Evolutionary conservation across 805 yeast genomes (phyloP).

Genomic region (Kluyveromyces dobzhanskii): DNA sequence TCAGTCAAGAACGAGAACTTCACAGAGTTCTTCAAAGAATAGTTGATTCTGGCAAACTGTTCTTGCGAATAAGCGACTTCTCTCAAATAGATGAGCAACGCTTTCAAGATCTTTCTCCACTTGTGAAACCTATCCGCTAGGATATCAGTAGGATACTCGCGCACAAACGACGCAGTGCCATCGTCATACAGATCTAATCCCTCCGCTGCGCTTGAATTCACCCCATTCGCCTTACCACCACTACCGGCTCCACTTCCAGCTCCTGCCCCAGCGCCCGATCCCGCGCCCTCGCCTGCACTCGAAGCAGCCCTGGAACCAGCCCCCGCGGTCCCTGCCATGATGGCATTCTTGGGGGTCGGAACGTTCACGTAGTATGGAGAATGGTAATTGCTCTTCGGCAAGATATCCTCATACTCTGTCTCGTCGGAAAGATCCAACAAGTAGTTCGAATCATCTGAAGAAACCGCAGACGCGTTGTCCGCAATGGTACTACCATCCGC

Average conservation of each 20-base stretch:
- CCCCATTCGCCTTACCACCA: neutral
- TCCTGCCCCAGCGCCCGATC: neutral
- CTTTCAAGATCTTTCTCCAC: slow-evolving; percentile 72
- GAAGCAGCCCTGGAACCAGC: neutral
- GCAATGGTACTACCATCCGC: too few species aligned
- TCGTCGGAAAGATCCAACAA: slow-evolving; percentile 18
- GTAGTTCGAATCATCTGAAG: slow-evolving; percentile 18
- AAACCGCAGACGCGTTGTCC: slow-evolving; percentile 11
- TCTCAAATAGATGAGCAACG: slow-evolving; percentile 58
- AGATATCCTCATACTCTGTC: slow-evolving; percentile 13
- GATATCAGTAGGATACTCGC: slow-evolving; percentile 64
- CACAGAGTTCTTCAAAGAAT: slow-evolving; percentile 64
- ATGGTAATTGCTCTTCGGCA: slow-evolving; percentile 23
- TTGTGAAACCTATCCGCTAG: slow-evolving; percentile 71
- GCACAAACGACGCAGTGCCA: slow-evolving; percentile 13
- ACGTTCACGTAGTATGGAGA: slow-evolving; percentile 29
- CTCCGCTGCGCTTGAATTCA: neutral
- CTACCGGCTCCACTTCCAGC: neutral
- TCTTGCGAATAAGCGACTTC: slow-evolving; percentile 77
- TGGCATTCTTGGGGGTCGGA: slow-evolving; percentile 26
- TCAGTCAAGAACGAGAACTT: slow-evolving; percentile 32
- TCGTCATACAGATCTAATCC: slow-evolving; percentile 4
- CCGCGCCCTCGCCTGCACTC: slow-evolving; percentile 3
- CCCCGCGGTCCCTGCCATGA: slow-evolving; percentile 1
- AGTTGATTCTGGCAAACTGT: slow-evolving; percentile 60